Conservation (phyloP, 345 rosid genomes). For the Punica granatum region DNA sequence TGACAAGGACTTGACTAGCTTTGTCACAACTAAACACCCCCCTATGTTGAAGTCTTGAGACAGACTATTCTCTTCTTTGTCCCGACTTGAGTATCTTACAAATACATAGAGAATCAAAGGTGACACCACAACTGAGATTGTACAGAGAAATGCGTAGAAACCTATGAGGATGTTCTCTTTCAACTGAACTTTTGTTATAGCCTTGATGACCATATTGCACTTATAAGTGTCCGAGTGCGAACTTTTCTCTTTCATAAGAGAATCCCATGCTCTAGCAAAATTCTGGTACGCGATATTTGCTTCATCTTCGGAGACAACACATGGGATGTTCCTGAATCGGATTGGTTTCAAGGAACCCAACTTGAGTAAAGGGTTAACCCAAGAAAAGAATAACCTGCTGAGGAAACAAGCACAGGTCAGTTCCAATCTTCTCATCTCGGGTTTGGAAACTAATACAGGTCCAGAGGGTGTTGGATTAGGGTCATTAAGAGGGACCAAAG, state of each 20-base stretch:
- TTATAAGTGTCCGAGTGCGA: constrained; percentile 6
- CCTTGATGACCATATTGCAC: constrained; percentile 38
- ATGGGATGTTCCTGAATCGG: constrained; percentile 47
- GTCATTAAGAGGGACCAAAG: constrained; percentile 7
- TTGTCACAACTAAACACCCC: constrained; percentile 37
- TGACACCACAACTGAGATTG: constrained; percentile 36
- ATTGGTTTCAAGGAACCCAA: constrained; percentile 54
- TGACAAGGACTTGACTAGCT: constrained; percentile 56
- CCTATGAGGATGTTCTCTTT: constrained; percentile 46
- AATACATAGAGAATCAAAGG: constrained; percentile 61
- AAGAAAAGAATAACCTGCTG: constrained; percentile 47
- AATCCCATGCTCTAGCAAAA: constrained; percentile 43
- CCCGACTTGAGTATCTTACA: constrained; percentile 43
- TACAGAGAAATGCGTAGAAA: constrained; percentile 40
- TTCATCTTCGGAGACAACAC: constrained; percentile 46
- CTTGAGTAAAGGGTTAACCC: constrained; percentile 55
- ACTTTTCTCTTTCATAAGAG: constrained; percentile 17
- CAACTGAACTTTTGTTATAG: constrained; percentile 37
- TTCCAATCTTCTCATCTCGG: constrained; percentile 13
- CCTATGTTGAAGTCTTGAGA: constrained; percentile 38
- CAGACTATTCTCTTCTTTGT: constrained; percentile 19
- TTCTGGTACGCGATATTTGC: constrained; percentile 45
- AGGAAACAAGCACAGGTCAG: constrained; percentile 38
- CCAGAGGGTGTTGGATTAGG: constrained; percentile 27
- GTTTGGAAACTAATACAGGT: constrained; percentile 32